These are phyloP conservation scores for Podospora appendiculata DNA, from an alignment of 495 filamentous ascomycete genomes.

Conservation along the genomic window DNA sequence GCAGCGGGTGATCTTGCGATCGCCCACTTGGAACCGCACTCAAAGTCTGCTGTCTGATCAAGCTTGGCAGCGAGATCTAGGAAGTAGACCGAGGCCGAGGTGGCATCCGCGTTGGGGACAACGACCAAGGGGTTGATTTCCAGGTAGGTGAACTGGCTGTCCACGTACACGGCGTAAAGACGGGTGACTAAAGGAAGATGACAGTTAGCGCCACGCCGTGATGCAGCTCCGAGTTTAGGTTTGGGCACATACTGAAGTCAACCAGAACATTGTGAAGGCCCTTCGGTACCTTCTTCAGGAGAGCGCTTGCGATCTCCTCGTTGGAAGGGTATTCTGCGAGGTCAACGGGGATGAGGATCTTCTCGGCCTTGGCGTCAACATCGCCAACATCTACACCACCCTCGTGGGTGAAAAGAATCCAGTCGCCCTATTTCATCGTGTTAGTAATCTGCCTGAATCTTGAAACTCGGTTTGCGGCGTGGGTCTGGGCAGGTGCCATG, in stretches of 20 bases:
- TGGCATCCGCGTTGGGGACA: constrained; percentile 85
- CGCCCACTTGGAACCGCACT: constrained; percentile 98
- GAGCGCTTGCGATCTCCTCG: constrained; percentile 73
- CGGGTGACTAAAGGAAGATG: constrained; percentile 22
- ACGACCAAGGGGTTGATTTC: constrained; percentile 99
- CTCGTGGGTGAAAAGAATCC: constrained; percentile 99
- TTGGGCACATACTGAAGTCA: constrained; percentile 64
- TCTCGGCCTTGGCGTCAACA: constrained; percentile 98
- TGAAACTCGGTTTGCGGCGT: not conserved
- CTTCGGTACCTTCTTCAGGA: constrained; percentile 89
- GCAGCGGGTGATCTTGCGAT: constrained; percentile 81
- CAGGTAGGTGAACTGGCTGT: constrained; percentile 99
- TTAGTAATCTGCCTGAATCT: not conserved
- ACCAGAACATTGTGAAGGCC: constrained; percentile 96
- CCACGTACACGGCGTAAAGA: constrained; percentile 95
- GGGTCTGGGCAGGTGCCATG: no score
- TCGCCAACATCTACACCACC: constrained; percentile 99
- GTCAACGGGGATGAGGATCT: constrained; percentile 94
- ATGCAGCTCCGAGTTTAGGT: constrained; percentile 33
- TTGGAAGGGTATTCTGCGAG: constrained; percentile 93
- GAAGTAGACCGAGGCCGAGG: constrained; percentile 94
- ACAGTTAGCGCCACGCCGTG: constrained; percentile 26
- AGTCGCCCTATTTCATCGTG: constrained; percentile 66
- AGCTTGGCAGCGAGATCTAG: constrained; percentile 97
- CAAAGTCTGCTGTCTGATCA: constrained; percentile 98